Evolutionary conservation across 345 rosid genomes (phyloP), one percentile per base, ranked within the genome.

Genomic region (Jatropha curcas): DNA sequence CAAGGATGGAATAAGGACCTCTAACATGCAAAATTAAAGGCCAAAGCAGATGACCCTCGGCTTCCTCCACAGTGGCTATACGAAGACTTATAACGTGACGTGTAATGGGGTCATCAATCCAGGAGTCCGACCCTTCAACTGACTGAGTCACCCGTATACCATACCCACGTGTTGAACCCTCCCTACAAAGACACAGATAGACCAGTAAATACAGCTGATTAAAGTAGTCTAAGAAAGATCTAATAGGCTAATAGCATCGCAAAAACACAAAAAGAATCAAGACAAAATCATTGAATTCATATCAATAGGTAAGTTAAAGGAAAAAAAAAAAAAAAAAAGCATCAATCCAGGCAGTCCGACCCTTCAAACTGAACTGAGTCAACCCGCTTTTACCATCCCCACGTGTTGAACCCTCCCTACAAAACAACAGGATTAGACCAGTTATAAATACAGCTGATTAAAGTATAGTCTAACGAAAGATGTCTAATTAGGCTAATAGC

Each of bases 71-170:
- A 25, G 73, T 65, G 53, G 53, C 74, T 51, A 90, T 77, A 60
- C 71, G 65, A 62, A 94, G 85, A 71, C 98, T 83, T 76, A 94
- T 84, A 25, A 94, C 61, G 73, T 94, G 96, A 19, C 90, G 95
- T 10, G 88, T 84, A 72, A 92, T 89, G 16, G 98, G 97, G 74
- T 94, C 98, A 81, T 94, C 98, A 56, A 94, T 87, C 98, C 98
- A 92, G 1, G 98, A 88, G 81, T 94, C 98, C 3, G 92, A 92
- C 39, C 98, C 97, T 80, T 81, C 68, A 3, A 75, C 79, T 13
- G 97, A 94, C 73, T 90, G 94, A 37, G 82, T 56, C 35, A 90
- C 84, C 2, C 96, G 89, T 24, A 94, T 67, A 41, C 98, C 98
- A 73, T 82, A 89, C 33, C 98, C 97, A 55, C 86, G 85, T 31